Percentiles rank a stretch among this genome's conserved stretches.
Evolutionary conservation across 257 asterid species (phyloP).

Genomic region (Ehretia macrophylla): DNA sequence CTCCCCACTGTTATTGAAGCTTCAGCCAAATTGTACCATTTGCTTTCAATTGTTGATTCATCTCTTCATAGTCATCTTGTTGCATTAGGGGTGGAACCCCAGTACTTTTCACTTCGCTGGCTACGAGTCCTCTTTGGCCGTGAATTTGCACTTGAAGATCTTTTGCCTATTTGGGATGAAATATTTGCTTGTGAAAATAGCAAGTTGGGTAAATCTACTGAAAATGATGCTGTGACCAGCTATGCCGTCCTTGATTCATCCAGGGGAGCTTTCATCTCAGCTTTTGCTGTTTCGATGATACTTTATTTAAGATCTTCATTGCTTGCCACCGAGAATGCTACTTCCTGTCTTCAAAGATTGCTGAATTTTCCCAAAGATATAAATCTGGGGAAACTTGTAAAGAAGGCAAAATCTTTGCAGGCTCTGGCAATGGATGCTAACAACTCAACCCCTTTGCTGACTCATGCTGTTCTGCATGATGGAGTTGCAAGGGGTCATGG

Average conservation of each 20-base stretch:
- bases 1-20: slow-evolving; percentile 86
- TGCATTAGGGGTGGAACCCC: slow-evolving; percentile 92
- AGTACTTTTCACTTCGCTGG: slow-evolving; percentile 87
- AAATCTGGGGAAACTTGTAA: slow-evolving; percentile 47
- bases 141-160: slow-evolving; percentile 76
- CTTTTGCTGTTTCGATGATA: slow-evolving; percentile 90
- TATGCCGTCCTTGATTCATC: slow-evolving; percentile 53
- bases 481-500: slow-evolving; percentile 50
- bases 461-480: slow-evolving; percentile 34
- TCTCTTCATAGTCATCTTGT: slow-evolving; percentile 82
- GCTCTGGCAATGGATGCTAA: slow-evolving; percentile 53
- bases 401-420: slow-evolving; percentile 74
- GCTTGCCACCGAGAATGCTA: slow-evolving; percentile 85
- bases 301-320: slow-evolving; percentile 68
- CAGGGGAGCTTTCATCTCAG: slow-evolving; percentile 84
- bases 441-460: slow-evolving; percentile 39
- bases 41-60: slow-evolving; percentile 76
- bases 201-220: slow-evolving; percentile 24
- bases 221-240: slow-evolving; percentile 35
- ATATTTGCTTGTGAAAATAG: slow-evolving; percentile 58
- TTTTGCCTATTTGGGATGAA: slow-evolving; percentile 80
- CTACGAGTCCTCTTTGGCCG: slow-evolving; percentile 87
- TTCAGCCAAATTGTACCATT: slow-evolving; percentile 64
- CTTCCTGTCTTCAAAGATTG: slow-evolving; percentile 78
- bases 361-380: slow-evolving; percentile 69